These are phyloP conservation scores for Seiridium unicorne DNA, from an alignment of 2,329 filamentous ascomycete genomes.

Conservation along the genomic window DNA sequence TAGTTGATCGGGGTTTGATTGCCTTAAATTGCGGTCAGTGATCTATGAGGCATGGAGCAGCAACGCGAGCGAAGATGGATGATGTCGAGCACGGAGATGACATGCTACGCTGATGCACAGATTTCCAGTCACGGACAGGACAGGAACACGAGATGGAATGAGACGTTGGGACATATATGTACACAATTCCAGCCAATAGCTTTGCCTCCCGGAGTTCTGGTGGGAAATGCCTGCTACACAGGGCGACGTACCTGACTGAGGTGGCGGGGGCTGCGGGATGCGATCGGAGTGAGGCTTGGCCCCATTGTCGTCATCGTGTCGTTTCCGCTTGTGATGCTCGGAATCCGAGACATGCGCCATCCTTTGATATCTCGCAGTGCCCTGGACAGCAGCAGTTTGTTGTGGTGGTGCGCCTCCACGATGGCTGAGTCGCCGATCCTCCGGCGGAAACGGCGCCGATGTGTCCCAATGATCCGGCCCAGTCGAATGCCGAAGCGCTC, in stretches of 20 bases:
- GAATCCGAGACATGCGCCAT: constrained; percentile 39
- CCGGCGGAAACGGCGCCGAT: constrained; percentile 2
- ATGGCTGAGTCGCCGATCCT: constrained; percentile 3
- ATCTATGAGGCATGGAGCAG: background rate
- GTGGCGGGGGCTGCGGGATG: constrained; percentile 42
- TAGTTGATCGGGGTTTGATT: constrained; percentile 49
- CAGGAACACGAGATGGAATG: no score
- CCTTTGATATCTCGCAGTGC: constrained; percentile 2
- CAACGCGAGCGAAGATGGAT: no score
- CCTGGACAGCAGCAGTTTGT: background rate
- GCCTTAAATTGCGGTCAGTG: constrained; percentile 26
- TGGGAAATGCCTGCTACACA: background rate
- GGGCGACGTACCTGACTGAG: constrained; percentile 43
- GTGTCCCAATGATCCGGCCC: constrained; percentile 2
- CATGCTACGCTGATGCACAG: no score
- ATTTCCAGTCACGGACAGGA: no score
- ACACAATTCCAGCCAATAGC: no score
- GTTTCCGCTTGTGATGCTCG: constrained; percentile 47
- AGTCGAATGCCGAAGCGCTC: background rate
- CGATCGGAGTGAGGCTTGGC: constrained; percentile 35
- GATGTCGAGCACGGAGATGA: no score
- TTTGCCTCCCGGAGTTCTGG: no score
- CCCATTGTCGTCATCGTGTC: constrained; percentile 40
- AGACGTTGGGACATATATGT: no score
- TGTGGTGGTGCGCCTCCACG: background rate